Evolutionary conservation across 2,329 filamentous ascomycete genomes (phyloP).

Genomic region (Scolecobasidium constrictum): DNA sequence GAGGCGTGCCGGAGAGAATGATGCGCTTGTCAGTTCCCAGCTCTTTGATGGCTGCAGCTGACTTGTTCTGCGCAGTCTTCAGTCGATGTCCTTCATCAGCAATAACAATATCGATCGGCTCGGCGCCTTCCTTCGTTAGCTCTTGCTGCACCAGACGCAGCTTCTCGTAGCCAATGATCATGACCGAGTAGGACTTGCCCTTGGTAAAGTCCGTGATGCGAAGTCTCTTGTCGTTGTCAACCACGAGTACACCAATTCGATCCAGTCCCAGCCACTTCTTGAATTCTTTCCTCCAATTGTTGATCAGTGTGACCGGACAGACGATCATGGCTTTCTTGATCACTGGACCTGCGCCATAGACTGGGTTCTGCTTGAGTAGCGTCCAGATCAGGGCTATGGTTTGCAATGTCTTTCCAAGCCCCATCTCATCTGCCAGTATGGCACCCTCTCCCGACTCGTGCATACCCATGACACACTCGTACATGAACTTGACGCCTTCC

Average conservation of each 20-base stretch:
- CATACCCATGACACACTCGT: conserved; percentile 69
- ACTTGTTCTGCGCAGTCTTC: conserved; percentile 60
- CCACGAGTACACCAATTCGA: conserved; percentile 57
- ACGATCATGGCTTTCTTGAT: conserved; percentile 63
- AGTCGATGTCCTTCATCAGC: conserved; percentile 60
- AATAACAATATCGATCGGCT: conserved; percentile 59
- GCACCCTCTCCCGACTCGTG: conserved; percentile 57
- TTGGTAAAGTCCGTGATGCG: conserved; percentile 57
- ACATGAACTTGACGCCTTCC: conserved; percentile 59
- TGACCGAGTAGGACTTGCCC: conserved; percentile 56
- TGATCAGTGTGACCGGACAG: conserved; percentile 60
- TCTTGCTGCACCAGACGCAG: conserved; percentile 54
- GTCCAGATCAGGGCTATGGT: conserved; percentile 65
- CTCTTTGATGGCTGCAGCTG: conserved; percentile 53
- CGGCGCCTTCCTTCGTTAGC: conserved; percentile 43
- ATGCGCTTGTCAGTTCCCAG: conserved; percentile 50
- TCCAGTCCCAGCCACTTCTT: conserved; percentile 64
- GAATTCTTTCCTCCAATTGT: conserved; percentile 65
- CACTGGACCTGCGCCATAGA: conserved; percentile 47
- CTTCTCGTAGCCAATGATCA: conserved; percentile 67
- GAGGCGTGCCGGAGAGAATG: conserved; percentile 55
- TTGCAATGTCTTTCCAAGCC: conserved; percentile 62
- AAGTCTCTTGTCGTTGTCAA: conserved; percentile 47
- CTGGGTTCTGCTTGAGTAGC: conserved; percentile 58
- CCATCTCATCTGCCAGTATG: conserved; percentile 67